Evolutionary conservation across 1,139 yeast species (phyloP), one percentile per base, ranked within the genome.

Genomic region (Kurtzmaniella quercitrusa): DNA sequence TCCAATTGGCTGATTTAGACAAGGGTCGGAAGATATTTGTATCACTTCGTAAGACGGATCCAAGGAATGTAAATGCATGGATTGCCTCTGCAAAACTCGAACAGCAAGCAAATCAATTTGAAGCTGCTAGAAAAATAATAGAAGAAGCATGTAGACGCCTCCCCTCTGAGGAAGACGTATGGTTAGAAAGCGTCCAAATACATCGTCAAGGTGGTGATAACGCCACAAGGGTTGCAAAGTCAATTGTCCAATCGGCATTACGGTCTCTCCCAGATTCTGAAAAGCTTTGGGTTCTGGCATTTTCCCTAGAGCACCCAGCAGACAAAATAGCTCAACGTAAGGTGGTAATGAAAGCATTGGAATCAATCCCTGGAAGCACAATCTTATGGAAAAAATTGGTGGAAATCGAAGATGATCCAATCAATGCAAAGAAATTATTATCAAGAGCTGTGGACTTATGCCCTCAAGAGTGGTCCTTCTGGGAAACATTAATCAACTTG

Each of bases 21-120:
- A 78, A 79, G 45, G 78, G 82, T 19, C 63, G 95, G 33, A 59
- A 71, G 2, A 67, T 88, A n/a, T 67, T 89, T 40, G 66, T 77
- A 8, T 83, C 94, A 2, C 73, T 87, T 45, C 71, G 94, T 28
- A 80, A 77, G 50, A 68, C 89, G 0, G 84, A 87, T 52, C 96
- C 98, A 0, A 63, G 68, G 38, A 84, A 82, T 45, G 76, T 95
- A 0, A 77, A 78, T 40, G 88, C 88, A 11, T 93, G 97, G 96
- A 86, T 93, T 22, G 88, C 95, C 0, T 79, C 91, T 33, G 95
- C 96, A 0, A 64, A 89, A 39, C 59, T 89, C 9, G 98, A 93
- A 57, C 85, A 81, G 48, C 77, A 75, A 41, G 84, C 83, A 1
- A 71, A 72, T 35, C 80, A 80, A 43, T 68, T 68, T 45, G 65